phyloP scores from a whole-genome alignment of 2,329 filamentous ascomycete species.

The Neoscytalidium dimidiatum region DNA sequence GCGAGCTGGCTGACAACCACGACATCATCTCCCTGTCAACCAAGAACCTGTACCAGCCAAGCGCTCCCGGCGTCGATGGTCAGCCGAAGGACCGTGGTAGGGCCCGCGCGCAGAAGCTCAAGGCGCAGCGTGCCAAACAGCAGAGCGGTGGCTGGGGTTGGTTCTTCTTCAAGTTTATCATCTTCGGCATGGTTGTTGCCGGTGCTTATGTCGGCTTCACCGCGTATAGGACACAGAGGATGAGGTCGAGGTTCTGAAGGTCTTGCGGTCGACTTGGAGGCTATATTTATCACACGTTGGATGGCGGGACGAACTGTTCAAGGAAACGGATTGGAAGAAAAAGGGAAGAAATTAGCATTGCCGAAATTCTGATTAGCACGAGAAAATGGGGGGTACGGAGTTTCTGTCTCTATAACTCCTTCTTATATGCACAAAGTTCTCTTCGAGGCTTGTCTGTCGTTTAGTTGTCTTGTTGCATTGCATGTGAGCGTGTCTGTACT shows the following conservation, averaged over 20 bases:
- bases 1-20: constrained; percentile 95
- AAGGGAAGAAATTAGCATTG: not conserved
- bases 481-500: not conserved
- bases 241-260: constrained; percentile 46
- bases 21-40: constrained; percentile 87
- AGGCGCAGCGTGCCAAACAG: constrained; percentile 49
- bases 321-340: not conserved
- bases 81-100: constrained; percentile 34
- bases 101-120: constrained; percentile 34
- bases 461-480: no score
- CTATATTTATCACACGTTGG: not conserved
- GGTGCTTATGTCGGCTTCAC: constrained; percentile 87
- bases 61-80: constrained; percentile 34
- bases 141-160: constrained; percentile 58
- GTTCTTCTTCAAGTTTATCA: constrained; percentile 79
- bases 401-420: not conserved
- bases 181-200: constrained; percentile 69
- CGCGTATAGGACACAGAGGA: constrained; percentile 68
- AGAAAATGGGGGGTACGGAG: not conserved
- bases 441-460: not conserved
- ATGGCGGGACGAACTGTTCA: not conserved
- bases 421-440: not conserved
- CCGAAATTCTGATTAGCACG: not conserved
- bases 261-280: not conserved
- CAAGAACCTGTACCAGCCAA: constrained; percentile 81